phyloP scores from a whole-genome alignment of 1,139 yeast genomes.

The Sugiyamaella sp. region DNA sequence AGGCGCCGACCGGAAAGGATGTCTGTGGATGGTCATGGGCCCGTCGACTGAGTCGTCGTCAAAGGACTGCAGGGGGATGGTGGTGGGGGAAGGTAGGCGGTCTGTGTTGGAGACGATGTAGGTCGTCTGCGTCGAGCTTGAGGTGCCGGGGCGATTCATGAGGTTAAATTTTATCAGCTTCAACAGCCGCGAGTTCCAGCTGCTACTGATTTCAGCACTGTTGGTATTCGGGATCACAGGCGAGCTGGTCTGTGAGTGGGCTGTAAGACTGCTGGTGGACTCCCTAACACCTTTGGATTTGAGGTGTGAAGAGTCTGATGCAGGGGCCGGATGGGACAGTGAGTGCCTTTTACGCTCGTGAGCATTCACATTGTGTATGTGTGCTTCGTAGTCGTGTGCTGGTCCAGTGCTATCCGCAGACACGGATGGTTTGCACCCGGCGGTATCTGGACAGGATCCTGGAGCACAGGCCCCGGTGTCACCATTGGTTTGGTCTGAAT shows the following conservation, averaged over 20 bases:
- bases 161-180: slow-evolving; percentile 13
- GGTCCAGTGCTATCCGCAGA: neutral
- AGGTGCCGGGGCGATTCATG: slow-evolving; percentile 22
- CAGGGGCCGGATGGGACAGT: neutral
- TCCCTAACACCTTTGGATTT: neutral
- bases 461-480: neutral
- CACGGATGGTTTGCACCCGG: no score
- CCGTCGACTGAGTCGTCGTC: neutral
- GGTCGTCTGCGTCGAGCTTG: slow-evolving; percentile 24
- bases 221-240: neutral
- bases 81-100: neutral
- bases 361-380: neutral
- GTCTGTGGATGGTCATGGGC: slow-evolving; percentile 17
- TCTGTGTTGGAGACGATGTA: slow-evolving; percentile 20
- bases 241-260: neutral
- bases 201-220: neutral
- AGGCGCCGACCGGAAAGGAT: slow-evolving; percentile 10
- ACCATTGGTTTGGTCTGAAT: no score
- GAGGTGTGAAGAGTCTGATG: neutral
- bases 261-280: neutral
- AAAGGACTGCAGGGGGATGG: slow-evolving; percentile 8
- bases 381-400: neutral
- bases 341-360: neutral
- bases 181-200: neutral
- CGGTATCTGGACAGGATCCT: neutral